phyloP scores from a whole-genome alignment of 2,329 filamentous ascomycete genomes.

The Boeremia lycopersici region DNA sequence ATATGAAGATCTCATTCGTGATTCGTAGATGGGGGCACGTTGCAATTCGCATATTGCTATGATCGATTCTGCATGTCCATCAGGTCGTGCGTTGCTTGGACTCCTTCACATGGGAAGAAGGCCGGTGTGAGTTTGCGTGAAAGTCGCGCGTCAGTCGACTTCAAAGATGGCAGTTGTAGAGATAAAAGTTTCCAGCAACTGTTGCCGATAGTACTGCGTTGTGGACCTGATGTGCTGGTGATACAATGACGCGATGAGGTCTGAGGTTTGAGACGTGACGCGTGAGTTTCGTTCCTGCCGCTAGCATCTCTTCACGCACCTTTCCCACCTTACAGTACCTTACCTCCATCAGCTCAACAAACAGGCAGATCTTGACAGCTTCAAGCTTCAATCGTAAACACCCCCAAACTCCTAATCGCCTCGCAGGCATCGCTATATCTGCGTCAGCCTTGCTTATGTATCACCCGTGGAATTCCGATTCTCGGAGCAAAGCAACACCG shows the following conservation, averaged over 20 bases:
- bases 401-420: neutral
- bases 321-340: neutral
- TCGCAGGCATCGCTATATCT: neutral
- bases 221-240: neutral
- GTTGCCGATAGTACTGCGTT: neutral
- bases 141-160: too few relatives aligned
- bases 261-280: slow-evolving; percentile 1
- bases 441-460: slow-evolving; percentile 2
- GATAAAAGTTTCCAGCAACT: neutral
- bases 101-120: too few relatives aligned
- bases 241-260: neutral
- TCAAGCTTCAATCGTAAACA: neutral
- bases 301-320: neutral
- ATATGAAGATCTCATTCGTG: too few relatives aligned
- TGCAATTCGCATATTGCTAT: too few relatives aligned
- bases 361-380: neutral
- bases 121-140: too few relatives aligned
- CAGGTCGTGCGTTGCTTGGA: too few relatives aligned
- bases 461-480: slow-evolving; percentile 2
- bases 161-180: neutral
- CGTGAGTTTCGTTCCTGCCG: neutral
- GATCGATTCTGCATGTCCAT: too few relatives aligned
- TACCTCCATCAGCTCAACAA: neutral
- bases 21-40: too few relatives aligned
- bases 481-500: slow-evolving; percentile 3